phyloP scores from a whole-genome alignment of 2,329 filamentous ascomycete genomes.

The Didymella pinodella region DNA sequence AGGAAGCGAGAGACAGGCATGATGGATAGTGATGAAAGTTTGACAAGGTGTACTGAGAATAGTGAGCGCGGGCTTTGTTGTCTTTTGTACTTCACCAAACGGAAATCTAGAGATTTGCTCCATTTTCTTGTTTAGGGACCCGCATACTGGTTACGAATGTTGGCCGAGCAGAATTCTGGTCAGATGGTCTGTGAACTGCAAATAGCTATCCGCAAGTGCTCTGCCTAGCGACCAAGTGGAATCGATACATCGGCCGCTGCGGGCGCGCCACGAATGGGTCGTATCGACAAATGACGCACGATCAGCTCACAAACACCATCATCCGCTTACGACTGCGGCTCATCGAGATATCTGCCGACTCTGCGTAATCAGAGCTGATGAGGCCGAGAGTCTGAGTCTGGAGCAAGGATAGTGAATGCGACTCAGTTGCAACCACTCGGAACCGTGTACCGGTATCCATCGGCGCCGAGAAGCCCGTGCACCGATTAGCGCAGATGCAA shows the following conservation, averaged over 20 bases:
- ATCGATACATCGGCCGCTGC: slow-evolving; percentile 23
- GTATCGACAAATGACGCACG: slow-evolving; percentile 24
- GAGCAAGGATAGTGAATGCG: slow-evolving; percentile 11
- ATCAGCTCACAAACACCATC: slow-evolving; percentile 25
- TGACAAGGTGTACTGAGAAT: not conserved
- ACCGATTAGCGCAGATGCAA: slow-evolving; percentile 9
- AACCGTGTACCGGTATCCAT: slow-evolving; percentile 8
- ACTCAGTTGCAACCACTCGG: slow-evolving; percentile 12
- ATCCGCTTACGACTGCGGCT: slow-evolving; percentile 26
- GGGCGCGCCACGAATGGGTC: slow-evolving; percentile 28
- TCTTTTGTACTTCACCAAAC: slow-evolving; percentile 34
- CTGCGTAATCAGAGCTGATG: slow-evolving; percentile 12
- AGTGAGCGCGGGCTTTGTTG: slow-evolving; percentile 19
- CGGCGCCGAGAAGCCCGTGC: slow-evolving; percentile 8
- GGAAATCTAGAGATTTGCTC: slow-evolving; percentile 18
- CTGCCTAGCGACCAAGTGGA: slow-evolving; percentile 18
- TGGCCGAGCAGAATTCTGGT: slow-evolving; percentile 22
- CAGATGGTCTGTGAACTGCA: slow-evolving; percentile 31
- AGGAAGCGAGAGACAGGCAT: slow-evolving; percentile 42
- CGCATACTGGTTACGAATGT: slow-evolving; percentile 20
- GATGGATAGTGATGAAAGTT: slow-evolving; percentile 5
- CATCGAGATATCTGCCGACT: slow-evolving; percentile 9
- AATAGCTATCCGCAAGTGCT: slow-evolving; percentile 28
- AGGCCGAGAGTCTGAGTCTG: slow-evolving; percentile 15
- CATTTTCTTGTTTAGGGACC: slow-evolving; percentile 21